Evolutionary conservation across 2,329 filamentous ascomycete genomes (phyloP).

Genomic region (Botryotinia globosa): DNA sequence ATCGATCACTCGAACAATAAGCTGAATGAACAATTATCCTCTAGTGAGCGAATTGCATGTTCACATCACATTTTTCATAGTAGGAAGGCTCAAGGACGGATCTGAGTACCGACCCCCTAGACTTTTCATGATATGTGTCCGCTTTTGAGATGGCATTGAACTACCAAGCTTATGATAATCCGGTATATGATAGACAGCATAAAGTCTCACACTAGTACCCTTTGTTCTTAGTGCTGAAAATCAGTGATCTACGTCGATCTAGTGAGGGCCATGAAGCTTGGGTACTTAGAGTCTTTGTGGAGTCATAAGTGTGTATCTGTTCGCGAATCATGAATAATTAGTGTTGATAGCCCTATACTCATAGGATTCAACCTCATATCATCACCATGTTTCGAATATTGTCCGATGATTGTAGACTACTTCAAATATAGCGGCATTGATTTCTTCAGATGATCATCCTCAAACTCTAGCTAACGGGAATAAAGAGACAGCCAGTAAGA

Average conservation of each 20-base stretch:
- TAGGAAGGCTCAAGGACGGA: neutral
- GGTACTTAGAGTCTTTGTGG: neutral
- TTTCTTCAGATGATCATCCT: neutral
- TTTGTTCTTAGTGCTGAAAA: neutral
- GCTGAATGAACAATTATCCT: neutral
- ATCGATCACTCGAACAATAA: neutral
- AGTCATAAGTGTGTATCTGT: neutral
- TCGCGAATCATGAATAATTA: neutral
- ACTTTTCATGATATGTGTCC: neutral
- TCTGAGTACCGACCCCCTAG: neutral
- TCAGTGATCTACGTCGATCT: neutral
- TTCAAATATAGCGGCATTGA: neutral
- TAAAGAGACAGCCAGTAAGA: neutral
- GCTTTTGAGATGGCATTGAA: neutral
- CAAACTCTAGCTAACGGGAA: neutral
- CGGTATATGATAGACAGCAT: neutral
- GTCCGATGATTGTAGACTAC: neutral
- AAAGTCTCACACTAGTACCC: neutral
- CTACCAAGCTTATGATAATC: neutral
- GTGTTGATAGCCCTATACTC: neutral
- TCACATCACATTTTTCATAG: neutral
- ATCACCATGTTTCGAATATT: neutral
- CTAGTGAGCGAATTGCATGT: neutral
- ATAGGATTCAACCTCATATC: neutral
- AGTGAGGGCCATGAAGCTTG: neutral